Evolutionary conservation across 2,329 filamentous ascomycete genomes (phyloP).

Genomic region (Esteya vermicola): DNA sequence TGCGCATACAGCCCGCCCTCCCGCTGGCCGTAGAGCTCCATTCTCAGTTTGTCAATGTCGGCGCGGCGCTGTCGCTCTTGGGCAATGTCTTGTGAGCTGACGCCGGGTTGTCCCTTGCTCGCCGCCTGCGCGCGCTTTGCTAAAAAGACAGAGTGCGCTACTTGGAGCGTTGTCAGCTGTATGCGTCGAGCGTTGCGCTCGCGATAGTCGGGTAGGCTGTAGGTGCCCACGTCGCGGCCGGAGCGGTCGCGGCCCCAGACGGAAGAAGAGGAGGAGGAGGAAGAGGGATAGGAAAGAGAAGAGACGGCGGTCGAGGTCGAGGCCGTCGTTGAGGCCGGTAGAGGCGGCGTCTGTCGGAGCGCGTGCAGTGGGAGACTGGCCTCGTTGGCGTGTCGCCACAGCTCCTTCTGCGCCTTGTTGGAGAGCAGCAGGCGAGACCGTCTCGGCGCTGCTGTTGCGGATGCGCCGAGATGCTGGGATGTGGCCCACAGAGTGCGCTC

Average conservation of each 20-base stretch:
- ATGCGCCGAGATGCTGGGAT: slow-evolving; percentile 28
- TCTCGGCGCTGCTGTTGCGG: slow-evolving; percentile 23
- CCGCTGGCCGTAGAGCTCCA: slow-evolving; percentile 38
- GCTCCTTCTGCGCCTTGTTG: slow-evolving; percentile 38
- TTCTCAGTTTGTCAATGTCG: slow-evolving; percentile 35
- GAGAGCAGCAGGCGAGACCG: slow-evolving; percentile 11
- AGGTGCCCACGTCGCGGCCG: slow-evolving; percentile 34
- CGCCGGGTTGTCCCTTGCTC: slow-evolving; percentile 12
- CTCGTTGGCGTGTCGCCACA: slow-evolving; percentile 42
- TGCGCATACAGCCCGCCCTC: slow-evolving; percentile 38
- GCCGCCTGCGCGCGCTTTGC: too few species aligned
- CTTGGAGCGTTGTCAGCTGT: slow-evolving; percentile 26
- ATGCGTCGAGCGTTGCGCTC: slow-evolving; percentile 26
- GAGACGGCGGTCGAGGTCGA: slow-evolving; percentile 4
- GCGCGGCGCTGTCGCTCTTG: slow-evolving; percentile 31
- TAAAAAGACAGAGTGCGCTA: slow-evolving; percentile 30
- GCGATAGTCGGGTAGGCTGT: slow-evolving; percentile 30
- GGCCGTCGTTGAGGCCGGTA: neutral
- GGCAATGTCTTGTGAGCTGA: slow-evolving; percentile 25
- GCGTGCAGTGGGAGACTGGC: slow-evolving; percentile 33
- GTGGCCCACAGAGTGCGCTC: slow-evolving; percentile 36
- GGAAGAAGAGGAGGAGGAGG: slow-evolving; percentile 12
- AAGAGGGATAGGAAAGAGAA: too few species aligned
- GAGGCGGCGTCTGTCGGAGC: slow-evolving; percentile 12
- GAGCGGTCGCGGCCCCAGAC: slow-evolving; percentile 36